These are phyloP conservation scores for Polyrhizophydium stewartii DNA, from an alignment of 371 early-diverging fungal species.

Conservation along the genomic window DNA sequence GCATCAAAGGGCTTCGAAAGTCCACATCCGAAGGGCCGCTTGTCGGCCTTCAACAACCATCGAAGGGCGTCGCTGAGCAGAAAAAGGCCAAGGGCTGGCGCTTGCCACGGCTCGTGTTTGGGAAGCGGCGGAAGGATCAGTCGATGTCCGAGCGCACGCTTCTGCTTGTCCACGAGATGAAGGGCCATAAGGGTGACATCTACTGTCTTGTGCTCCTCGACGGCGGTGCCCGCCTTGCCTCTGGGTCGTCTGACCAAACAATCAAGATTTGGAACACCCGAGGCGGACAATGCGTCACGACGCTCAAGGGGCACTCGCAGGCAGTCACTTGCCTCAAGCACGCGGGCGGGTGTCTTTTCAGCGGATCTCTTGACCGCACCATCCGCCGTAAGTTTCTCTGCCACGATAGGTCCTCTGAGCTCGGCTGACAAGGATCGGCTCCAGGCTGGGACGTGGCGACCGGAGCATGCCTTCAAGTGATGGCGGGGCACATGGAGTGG, in stretches of 20 bases:
- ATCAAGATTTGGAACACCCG: conserved; percentile 21
- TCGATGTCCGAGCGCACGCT: neutral
- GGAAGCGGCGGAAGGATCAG: neutral
- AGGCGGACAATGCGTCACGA: neutral
- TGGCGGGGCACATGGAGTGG: conserved; percentile 24
- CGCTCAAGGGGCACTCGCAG: conserved; percentile 29
- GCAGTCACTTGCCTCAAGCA: conserved; percentile 25
- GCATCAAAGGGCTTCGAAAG: too few species aligned
- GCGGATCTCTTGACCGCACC: conserved; percentile 30
- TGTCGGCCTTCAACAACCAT: too few species aligned
- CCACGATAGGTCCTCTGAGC: neutral
- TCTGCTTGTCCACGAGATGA: neutral
- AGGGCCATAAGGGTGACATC: conserved; percentile 32
- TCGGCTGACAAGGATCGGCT: neutral
- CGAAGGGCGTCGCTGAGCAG: too few species aligned
- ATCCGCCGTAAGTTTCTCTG: conserved; percentile 20
- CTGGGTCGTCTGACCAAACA: conserved; percentile 27
- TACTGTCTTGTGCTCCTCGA: conserved; percentile 20
- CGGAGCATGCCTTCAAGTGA: conserved; percentile 11
- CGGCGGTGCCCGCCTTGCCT: conserved; percentile 12
- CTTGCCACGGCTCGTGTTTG: neutral
- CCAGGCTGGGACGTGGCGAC: conserved; percentile 24
- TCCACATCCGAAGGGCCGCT: too few species aligned
- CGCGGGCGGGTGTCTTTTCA: conserved; percentile 16
- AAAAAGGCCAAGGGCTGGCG: neutral